Conservation (phyloP, 2,329 filamentous ascomycete genomes). For the Fusarium sp. region DNA sequence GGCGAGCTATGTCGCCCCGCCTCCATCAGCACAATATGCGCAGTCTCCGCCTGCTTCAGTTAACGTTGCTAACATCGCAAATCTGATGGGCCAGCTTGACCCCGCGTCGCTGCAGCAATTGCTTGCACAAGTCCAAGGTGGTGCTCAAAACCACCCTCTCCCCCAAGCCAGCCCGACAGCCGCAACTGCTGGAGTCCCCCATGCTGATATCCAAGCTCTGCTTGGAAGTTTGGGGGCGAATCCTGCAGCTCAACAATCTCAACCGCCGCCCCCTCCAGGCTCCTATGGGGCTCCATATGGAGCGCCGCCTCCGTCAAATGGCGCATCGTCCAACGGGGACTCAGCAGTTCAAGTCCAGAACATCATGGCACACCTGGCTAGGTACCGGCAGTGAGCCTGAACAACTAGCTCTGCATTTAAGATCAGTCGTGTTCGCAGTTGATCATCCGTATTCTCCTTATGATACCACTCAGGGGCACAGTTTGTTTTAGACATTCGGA, state of each 20-base stretch:
- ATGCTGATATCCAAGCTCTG: slow-evolving; percentile 60
- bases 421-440: neutral
- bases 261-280: slow-evolving; percentile 18
- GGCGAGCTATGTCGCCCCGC: slow-evolving; percentile 44
- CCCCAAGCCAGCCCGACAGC: slow-evolving; percentile 36
- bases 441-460: slow-evolving; percentile 22
- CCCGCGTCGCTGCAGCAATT: slow-evolving; percentile 76
- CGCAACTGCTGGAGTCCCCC: slow-evolving; percentile 44
- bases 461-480: slow-evolving; percentile 28
- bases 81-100: slow-evolving; percentile 75
- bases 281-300: slow-evolving; percentile 49
- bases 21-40: slow-evolving; percentile 49
- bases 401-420: neutral
- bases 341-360: slow-evolving; percentile 71
- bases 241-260: slow-evolving; percentile 36
- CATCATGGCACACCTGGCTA: slow-evolving; percentile 78
- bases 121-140: slow-evolving; percentile 65
- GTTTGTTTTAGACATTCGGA: slow-evolving; percentile 25
- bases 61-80: slow-evolving; percentile 66
- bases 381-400: slow-evolving; percentile 64
- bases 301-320: slow-evolving; percentile 45
- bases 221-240: slow-evolving; percentile 54
- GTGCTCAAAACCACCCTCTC: slow-evolving; percentile 28
- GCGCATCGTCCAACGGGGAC: slow-evolving; percentile 47
- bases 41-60: slow-evolving; percentile 44